Conservation (phyloP, 345 rosid species). For the Syzygium aromaticum region DNA sequence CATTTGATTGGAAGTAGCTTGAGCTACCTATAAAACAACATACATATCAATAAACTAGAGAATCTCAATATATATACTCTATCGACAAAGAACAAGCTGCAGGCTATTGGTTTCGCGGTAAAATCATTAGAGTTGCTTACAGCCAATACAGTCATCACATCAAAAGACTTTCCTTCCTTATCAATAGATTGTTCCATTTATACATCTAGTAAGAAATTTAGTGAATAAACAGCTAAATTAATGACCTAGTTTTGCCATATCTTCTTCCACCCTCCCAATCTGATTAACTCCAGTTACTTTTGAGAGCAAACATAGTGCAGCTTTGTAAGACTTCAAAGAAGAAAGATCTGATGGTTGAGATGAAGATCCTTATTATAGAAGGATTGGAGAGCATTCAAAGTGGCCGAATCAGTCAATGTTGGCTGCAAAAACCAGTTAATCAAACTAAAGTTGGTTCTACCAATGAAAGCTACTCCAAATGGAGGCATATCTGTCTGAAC, state of each 20-base stretch:
- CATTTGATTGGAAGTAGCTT: constrained; percentile 98
- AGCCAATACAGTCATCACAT: not conserved
- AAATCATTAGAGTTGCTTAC: not conserved
- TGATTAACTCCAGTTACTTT: not conserved
- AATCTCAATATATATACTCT: not conserved
- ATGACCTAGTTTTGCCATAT: not conserved
- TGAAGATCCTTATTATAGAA: not conserved
- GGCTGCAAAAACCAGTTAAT: not conserved
- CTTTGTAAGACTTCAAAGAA: not conserved
- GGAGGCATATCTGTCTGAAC: not conserved
- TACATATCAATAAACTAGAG: not conserved
- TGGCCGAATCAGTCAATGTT: not conserved
- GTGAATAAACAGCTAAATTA: not conserved
- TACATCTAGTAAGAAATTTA: not conserved
- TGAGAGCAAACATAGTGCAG: not conserved
- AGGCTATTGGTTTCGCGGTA: not conserved
- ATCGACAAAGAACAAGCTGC: not conserved
- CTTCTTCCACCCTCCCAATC: not conserved
- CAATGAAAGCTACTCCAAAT: not conserved
- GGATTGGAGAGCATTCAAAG: not conserved
- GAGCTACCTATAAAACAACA: constrained; percentile 63
- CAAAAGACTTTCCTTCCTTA: not conserved
- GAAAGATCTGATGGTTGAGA: not conserved
- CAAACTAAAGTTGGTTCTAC: not conserved
- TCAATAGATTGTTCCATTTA: not conserved